phyloP scores from a whole-genome alignment of 768 basidiomycete genomes.

The Boletus subparvulus region DNA sequence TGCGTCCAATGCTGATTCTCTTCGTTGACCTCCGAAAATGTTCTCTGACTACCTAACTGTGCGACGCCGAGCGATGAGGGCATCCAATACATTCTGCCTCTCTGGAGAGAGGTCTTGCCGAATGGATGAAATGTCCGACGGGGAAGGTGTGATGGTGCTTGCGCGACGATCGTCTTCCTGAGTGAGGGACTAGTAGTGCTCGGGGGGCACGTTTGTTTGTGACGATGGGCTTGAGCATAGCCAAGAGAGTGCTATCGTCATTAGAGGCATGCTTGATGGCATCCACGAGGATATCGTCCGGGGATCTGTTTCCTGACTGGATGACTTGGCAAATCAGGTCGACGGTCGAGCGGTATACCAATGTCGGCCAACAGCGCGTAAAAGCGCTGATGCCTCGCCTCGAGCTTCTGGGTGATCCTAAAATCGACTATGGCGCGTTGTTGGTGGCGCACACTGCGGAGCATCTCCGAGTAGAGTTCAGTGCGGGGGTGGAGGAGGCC shows the following conservation, averaged over 20 bases:
- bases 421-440: conserved; percentile 24
- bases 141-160: conserved; percentile 27
- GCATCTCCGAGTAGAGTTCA: conserved; percentile 32
- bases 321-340: conserved; percentile 6
- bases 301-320: conserved; percentile 28
- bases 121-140: conserved; percentile 32
- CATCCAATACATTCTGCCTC: conserved; percentile 38
- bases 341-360: conserved; percentile 21
- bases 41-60: conserved; percentile 9
- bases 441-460: conserved; percentile 26
- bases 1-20: conserved; percentile 16
- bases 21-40: conserved; percentile 23
- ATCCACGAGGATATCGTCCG: conserved; percentile 44
- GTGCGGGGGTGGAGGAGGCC: conserved; percentile 31
- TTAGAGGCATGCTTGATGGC: conserved; percentile 44
- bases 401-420: conserved; percentile 27
- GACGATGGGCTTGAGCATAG: conserved; percentile 39
- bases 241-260: conserved; percentile 40
- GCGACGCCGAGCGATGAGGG: conserved; percentile 32
- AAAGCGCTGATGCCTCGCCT: conserved; percentile 25
- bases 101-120: conserved; percentile 23
- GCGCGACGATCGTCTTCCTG: conserved; percentile 28
- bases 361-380: conserved; percentile 25
- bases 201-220: conserved; percentile 36
- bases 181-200: conserved; percentile 46